Percentiles rank a stretch among this genome's conserved stretches.
These are phyloP conservation scores for Lachnum nothofagi DNA, from an alignment of 2,329 filamentous ascomycete species.

Conservation along the genomic window DNA sequence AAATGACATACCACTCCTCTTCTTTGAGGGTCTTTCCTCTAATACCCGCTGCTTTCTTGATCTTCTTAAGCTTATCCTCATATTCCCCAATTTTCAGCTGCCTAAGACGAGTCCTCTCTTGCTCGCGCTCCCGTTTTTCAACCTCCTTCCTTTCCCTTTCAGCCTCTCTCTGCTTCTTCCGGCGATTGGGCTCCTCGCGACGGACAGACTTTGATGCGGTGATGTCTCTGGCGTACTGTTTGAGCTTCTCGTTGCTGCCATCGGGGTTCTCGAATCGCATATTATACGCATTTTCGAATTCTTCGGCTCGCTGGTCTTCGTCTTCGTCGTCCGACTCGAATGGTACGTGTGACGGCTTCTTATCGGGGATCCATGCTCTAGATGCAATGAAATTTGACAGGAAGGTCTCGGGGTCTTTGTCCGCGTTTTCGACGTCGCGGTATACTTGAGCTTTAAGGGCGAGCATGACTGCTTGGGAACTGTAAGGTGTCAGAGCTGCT, in stretches of 20 bases:
- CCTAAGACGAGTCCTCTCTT: slow-evolving; percentile 76
- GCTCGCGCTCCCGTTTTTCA: slow-evolving; percentile 68
- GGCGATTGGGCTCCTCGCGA: slow-evolving; percentile 70
- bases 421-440: slow-evolving; percentile 71
- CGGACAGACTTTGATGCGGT: slow-evolving; percentile 78
- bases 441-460: no score
- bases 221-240: slow-evolving; percentile 83
- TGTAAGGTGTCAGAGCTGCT: no score
- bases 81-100: slow-evolving; percentile 89
- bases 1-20: slow-evolving; percentile 85
- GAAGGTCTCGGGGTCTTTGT: slow-evolving; percentile 85
- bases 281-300: slow-evolving; percentile 91
- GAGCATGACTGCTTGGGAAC: no score
- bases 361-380: slow-evolving; percentile 77
- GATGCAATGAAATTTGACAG: slow-evolving; percentile 94
- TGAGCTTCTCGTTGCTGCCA: slow-evolving; percentile 80
- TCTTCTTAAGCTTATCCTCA: slow-evolving; percentile 77
- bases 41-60: slow-evolving; percentile 82
- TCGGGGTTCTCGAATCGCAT: slow-evolving; percentile 89
- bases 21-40: slow-evolving; percentile 62
- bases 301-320: slow-evolving; percentile 68
- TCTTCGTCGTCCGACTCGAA: slow-evolving; percentile 85
- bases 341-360: slow-evolving; percentile 64
- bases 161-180: slow-evolving; percentile 72
- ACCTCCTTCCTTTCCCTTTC: slow-evolving; percentile 74